Percentiles rank a stretch among this genome's conserved stretches.
phyloP scores from a whole-genome alignment of 2,329 filamentous ascomycete genomes.

The Cryphonectria radicalis region DNA sequence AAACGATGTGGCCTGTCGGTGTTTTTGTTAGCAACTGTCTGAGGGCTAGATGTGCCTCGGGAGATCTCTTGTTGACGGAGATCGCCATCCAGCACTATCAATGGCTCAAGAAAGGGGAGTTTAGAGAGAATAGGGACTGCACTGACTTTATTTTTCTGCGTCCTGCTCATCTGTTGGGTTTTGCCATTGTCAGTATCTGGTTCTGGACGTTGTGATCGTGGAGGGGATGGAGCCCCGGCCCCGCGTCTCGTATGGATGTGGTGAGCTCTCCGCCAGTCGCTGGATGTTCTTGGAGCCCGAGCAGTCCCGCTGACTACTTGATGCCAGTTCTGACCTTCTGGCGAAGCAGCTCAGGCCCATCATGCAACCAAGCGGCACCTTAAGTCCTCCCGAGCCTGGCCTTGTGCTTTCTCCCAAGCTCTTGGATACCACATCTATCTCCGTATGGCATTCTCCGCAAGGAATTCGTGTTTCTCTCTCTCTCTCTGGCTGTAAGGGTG shows the following conservation, averaged over 20 bases:
- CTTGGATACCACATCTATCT: neutral
- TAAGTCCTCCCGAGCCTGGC: neutral
- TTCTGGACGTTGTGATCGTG: neutral
- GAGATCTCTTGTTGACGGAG: neutral
- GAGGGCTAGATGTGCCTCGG: neutral
- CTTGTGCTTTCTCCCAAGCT: neutral
- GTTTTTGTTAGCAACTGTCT: neutral
- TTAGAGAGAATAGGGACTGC: neutral
- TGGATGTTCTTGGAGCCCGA: neutral
- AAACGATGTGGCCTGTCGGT: slow-evolving; percentile 71
- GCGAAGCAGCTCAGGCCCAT: neutral
- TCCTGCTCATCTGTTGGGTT: slow-evolving; percentile 13
- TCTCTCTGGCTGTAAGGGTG: neutral
- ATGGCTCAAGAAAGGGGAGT: neutral
- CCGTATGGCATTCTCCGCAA: no score
- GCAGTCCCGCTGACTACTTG: neutral
- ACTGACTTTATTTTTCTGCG: slow-evolving; percentile 79
- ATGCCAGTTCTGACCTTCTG: neutral
- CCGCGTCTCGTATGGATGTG: neutral
- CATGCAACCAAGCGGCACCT: neutral
- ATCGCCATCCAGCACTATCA: neutral
- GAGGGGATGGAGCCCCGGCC: neutral
- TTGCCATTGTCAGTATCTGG: neutral
- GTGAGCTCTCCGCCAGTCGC: neutral
- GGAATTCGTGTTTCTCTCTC: neutral